Conservation (phyloP, 441 rosid genomes). For the Lagerstroemia fauriei region DNA sequence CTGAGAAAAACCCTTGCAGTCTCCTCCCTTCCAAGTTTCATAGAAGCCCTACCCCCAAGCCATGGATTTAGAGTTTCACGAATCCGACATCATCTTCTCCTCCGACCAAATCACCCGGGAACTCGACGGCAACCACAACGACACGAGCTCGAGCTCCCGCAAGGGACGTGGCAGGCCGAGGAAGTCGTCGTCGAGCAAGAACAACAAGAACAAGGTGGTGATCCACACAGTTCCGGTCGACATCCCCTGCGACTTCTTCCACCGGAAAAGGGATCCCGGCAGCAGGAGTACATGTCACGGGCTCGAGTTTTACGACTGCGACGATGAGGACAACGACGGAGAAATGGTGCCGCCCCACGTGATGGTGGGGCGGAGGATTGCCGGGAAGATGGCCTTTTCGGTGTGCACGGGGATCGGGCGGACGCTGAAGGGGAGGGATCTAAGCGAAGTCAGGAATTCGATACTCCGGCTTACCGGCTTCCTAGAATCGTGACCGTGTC, state of each 20-base stretch:
- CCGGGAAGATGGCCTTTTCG: conserved; percentile 16
- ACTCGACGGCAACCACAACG: neutral
- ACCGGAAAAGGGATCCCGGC: neutral
- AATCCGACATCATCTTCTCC: conserved; percentile 15
- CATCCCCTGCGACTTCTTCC: neutral
- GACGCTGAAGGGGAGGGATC: conserved; percentile 14
- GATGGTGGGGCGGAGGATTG: conserved; percentile 15
- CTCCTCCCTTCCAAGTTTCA: neutral
- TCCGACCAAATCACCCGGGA: neutral
- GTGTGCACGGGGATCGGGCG: conserved; percentile 16
- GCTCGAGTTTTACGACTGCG: neutral
- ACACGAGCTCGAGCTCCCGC: neutral
- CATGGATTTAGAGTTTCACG: conserved; percentile 14
- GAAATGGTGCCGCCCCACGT: conserved; percentile 18
- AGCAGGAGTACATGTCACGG: neutral
- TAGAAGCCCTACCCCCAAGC: neutral
- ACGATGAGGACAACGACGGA: neutral
- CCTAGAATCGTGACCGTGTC: conserved; percentile 8
- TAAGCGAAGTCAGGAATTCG: conserved; percentile 18
- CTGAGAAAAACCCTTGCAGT: neutral
- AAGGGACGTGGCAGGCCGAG: conserved; percentile 1
- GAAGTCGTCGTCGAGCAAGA: neutral
- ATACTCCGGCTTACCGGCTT: conserved; percentile 13
- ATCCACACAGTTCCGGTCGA: conserved; percentile 2
- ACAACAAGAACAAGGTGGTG: neutral